These are phyloP conservation scores for Atkinsonella texensis DNA, from an alignment of 2,329 filamentous ascomycete species.

Conservation along the genomic window DNA sequence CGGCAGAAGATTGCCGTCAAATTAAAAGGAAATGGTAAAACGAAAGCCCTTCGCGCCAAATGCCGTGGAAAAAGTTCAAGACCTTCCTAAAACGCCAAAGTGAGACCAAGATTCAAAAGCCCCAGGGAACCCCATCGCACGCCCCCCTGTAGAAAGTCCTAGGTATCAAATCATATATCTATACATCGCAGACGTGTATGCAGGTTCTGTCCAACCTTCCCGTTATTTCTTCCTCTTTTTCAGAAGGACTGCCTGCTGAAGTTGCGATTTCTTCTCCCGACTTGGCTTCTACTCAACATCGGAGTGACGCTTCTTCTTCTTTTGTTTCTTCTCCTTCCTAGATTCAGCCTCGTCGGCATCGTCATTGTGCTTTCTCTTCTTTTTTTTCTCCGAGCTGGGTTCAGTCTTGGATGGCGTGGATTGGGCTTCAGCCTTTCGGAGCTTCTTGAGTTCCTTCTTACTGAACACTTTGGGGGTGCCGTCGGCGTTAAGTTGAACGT, in stretches of 20 bases:
- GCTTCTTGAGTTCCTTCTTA: conserved; percentile 69
- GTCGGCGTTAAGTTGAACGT: conserved; percentile 53
- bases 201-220: conserved; percentile 4
- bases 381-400: conserved; percentile 30
- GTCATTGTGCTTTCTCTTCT: conserved; percentile 63
- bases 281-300: conserved; percentile 7
- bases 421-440: conserved; percentile 48
- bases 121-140: background rate
- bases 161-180: conserved; percentile 19
- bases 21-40: background rate
- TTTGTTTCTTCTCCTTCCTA: conserved; percentile 48
- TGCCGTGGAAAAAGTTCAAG: conserved; percentile 11
- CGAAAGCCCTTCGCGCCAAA: conserved; percentile 21
- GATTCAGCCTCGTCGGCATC: conserved; percentile 48
- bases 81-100: conserved; percentile 23
- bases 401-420: conserved; percentile 29
- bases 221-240: background rate
- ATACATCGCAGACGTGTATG: conserved; percentile 10
- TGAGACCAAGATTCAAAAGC: conserved; percentile 10
- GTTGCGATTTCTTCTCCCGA: background rate
- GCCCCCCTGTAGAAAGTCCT: conserved; percentile 8
- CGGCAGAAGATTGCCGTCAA: background rate
- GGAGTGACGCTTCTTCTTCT: conserved; percentile 35
- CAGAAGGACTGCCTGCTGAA: background rate
- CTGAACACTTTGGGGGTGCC: conserved; percentile 55